These are phyloP conservation scores for Boletus rufocinnamomeus DNA, from an alignment of 768 basidiomycete genomes.

Conservation along the genomic window DNA sequence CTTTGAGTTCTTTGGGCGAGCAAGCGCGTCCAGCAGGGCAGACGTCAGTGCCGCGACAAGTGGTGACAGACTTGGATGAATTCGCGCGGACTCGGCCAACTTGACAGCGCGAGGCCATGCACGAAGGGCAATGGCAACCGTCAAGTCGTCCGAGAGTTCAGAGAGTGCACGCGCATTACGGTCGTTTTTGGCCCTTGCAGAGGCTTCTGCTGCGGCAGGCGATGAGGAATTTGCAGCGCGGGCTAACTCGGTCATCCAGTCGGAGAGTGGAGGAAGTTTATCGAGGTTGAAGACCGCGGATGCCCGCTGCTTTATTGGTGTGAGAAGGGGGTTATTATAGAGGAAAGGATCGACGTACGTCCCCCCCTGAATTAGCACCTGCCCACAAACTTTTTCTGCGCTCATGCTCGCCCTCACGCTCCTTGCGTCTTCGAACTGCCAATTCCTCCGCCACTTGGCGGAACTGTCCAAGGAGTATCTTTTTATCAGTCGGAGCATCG, in stretches of 20 bases:
- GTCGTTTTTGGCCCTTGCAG: constrained; percentile 74
- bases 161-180: constrained; percentile 84
- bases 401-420: constrained; percentile 92
- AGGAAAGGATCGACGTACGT: constrained; percentile 35
- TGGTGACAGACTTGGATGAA: constrained; percentile 60
- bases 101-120: constrained; percentile 88
- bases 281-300: constrained; percentile 38
- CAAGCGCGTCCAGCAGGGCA: constrained; percentile 72
- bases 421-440: constrained; percentile 83
- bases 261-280: constrained; percentile 62
- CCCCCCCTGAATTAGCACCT: constrained; percentile 42
- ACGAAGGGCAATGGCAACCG: constrained; percentile 85
- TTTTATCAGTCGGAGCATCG: constrained; percentile 82
- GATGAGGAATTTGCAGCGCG: constrained; percentile 47
- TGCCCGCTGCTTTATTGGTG: constrained; percentile 28
- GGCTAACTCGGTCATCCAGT: constrained; percentile 75
- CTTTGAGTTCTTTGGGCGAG: constrained; percentile 76
- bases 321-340: not conserved
- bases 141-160: constrained; percentile 90
- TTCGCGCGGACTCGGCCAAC: constrained; percentile 81
- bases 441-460: constrained; percentile 93
- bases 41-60: constrained; percentile 69
- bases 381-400: constrained; percentile 78
- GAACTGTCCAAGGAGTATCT: constrained; percentile 78
- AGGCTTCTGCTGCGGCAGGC: constrained; percentile 36